Conservation (phyloP, 2,329 filamentous ascomycete genomes). For the Arthroderma sp. region DNA sequence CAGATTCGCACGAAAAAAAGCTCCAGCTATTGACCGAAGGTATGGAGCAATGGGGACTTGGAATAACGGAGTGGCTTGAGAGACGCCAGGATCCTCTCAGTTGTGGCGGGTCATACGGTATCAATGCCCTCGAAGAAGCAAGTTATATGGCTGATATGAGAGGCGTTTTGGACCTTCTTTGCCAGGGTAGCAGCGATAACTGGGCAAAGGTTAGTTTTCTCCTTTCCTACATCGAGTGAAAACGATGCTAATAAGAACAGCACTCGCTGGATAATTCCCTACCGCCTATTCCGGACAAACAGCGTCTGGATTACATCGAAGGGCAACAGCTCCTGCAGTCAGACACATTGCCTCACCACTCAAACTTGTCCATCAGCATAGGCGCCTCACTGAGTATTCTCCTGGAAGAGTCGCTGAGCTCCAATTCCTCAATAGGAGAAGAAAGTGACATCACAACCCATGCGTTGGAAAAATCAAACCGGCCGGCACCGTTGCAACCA, state of each 20-base stretch:
- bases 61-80: constrained; percentile 46
- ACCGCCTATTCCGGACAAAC: constrained; percentile 43
- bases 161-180: constrained; percentile 26
- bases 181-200: constrained; percentile 16
- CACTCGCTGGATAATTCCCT: constrained; percentile 49
- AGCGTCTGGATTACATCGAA: constrained; percentile 42
- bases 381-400: constrained; percentile 21
- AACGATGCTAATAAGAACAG: constrained; percentile 18
- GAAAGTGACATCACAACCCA: constrained; percentile 19
- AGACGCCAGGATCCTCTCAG: neutral
- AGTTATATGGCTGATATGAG: constrained; percentile 21
- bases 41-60: constrained; percentile 56
- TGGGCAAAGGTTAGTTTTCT: constrained; percentile 17
- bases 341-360: constrained; percentile 35
- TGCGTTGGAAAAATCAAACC: constrained; percentile 17
- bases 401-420: constrained; percentile 15
- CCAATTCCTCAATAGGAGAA: constrained; percentile 8
- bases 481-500: constrained; percentile 18
- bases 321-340: constrained; percentile 42
- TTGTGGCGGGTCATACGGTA: constrained; percentile 10
- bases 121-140: constrained; percentile 19
- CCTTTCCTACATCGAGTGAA: neutral
- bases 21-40: constrained; percentile 52
- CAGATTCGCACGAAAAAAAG: constrained; percentile 35
- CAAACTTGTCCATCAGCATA: constrained; percentile 23